phyloP scores from a whole-genome alignment of 305 asterid genomes.

The Withania somnifera region DNA sequence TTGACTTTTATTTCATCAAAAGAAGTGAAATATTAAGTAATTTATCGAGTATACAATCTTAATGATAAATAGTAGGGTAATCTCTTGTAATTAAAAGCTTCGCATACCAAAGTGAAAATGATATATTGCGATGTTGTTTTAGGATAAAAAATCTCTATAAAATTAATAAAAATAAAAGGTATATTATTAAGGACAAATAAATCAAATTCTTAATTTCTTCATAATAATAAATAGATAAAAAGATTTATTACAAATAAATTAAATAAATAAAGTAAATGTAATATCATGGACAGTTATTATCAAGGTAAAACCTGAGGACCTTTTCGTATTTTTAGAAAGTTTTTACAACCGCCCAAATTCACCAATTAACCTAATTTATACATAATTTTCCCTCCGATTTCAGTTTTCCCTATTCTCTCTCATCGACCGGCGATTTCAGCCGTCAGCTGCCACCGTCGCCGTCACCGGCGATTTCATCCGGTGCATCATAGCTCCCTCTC shows the following conservation, averaged over 20 bases:
- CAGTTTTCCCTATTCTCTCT: background rate
- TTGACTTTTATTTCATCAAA: background rate
- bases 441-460: too few relatives aligned
- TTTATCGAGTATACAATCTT: too few relatives aligned
- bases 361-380: background rate
- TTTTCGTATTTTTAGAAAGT: too few relatives aligned
- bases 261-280: too few relatives aligned
- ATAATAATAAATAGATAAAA: too few relatives aligned
- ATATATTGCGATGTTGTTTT: background rate
- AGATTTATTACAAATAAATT: background rate
- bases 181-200: background rate
- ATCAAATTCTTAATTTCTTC: too few relatives aligned
- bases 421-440: background rate
- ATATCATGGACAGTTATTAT: too few relatives aligned
- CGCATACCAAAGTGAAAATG: background rate
- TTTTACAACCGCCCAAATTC: background rate
- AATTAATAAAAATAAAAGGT: background rate
- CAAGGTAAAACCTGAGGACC: background rate
- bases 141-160: background rate
- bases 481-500: too few relatives aligned
- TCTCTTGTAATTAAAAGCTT: too few relatives aligned
- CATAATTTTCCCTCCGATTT: background rate
- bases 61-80: background rate
- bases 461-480: too few relatives aligned
- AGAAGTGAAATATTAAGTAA: too few relatives aligned